These are phyloP conservation scores for Coelastrella sp. DNA, from an alignment of 139 green algal species.

Conservation along the genomic window DNA sequence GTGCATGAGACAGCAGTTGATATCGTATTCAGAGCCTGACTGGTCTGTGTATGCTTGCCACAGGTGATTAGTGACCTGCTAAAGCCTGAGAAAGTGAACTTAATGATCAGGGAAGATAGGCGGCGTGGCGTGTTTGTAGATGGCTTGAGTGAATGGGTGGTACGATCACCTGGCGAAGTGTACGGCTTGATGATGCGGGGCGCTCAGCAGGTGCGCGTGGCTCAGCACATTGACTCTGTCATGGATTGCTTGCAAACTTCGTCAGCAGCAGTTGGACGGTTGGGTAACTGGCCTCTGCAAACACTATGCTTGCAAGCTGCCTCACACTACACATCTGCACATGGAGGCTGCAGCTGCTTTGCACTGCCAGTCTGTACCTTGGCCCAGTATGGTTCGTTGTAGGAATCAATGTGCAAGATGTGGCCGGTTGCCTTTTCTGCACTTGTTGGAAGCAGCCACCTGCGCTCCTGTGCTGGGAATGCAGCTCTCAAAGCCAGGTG, in stretches of 20 bases:
- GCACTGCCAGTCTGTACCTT: too few relatives aligned
- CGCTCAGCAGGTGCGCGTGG: slow-evolving; percentile 62
- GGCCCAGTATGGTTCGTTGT: too few relatives aligned
- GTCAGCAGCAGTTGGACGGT: neutral
- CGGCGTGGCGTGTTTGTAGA: slow-evolving; percentile 92
- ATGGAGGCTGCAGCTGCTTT: too few relatives aligned
- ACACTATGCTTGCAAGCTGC: too few relatives aligned
- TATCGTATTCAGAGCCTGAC: neutral
- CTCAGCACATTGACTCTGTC: too few relatives aligned
- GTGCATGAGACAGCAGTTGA: too few relatives aligned
- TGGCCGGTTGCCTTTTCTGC: too few relatives aligned
- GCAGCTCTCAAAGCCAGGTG: too few relatives aligned
- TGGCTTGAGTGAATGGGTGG: slow-evolving; percentile 95
- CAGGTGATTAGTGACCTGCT: slow-evolving; percentile 93
- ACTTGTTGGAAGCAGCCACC: too few relatives aligned
- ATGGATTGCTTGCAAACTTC: neutral
- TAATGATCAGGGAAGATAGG: slow-evolving; percentile 91
- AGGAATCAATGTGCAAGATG: too few relatives aligned
- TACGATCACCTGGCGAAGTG: slow-evolving; percentile 86
- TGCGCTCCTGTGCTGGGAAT: too few relatives aligned
- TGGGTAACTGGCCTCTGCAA: neutral
- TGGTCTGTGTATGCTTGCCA: neutral
- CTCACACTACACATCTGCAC: too few relatives aligned
- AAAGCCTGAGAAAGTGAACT: slow-evolving; percentile 89
- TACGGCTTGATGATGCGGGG: slow-evolving; percentile 91